Percentiles rank a stretch among this genome's conserved stretches.
phyloP scores from a whole-genome alignment of 2,329 filamentous ascomycete genomes.

The Dactylellina parvicollis region DNA sequence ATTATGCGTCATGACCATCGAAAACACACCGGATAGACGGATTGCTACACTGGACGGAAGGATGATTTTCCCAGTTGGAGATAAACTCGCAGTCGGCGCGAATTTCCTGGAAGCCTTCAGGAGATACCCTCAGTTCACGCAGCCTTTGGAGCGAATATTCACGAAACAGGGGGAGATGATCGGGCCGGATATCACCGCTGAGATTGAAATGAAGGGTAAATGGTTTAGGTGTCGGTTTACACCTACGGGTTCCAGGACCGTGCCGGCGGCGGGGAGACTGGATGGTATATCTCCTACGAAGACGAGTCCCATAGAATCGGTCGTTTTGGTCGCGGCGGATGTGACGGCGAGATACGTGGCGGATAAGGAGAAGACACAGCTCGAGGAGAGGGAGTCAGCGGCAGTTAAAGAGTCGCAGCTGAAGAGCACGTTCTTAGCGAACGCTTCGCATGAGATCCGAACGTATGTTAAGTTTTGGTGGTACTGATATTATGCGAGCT shows the following conservation, averaged over 20 bases:
- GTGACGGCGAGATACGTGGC: conserved; percentile 43
- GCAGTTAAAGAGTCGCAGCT: conserved; percentile 47
- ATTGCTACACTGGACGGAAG: conserved; percentile 38
- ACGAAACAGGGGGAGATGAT: conserved; percentile 35
- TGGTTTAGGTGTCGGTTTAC: conserved; percentile 47
- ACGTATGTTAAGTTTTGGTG: conserved; percentile 19
- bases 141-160: conserved; percentile 39
- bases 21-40: conserved; percentile 45
- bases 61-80: conserved; percentile 48
- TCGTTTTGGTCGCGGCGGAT: conserved; percentile 44
- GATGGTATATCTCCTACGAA: conserved; percentile 34
- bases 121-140: conserved; percentile 36
- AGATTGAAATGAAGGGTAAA: conserved; percentile 49
- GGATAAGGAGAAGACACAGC: conserved; percentile 31
- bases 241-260: conserved; percentile 10
- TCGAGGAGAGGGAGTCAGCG: conserved; percentile 49
- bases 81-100: conserved; percentile 41
- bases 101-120: conserved; percentile 50
- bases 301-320: conserved; percentile 28
- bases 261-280: conserved; percentile 23
- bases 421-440: conserved; percentile 52
- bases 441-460: conserved; percentile 51
- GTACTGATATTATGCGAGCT: background rate
- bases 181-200: conserved; percentile 38
- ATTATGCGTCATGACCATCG: conserved; percentile 50